Evolutionary conservation across 805 yeast species (phyloP).

Genomic region (Nakazawaea pomicola): DNA sequence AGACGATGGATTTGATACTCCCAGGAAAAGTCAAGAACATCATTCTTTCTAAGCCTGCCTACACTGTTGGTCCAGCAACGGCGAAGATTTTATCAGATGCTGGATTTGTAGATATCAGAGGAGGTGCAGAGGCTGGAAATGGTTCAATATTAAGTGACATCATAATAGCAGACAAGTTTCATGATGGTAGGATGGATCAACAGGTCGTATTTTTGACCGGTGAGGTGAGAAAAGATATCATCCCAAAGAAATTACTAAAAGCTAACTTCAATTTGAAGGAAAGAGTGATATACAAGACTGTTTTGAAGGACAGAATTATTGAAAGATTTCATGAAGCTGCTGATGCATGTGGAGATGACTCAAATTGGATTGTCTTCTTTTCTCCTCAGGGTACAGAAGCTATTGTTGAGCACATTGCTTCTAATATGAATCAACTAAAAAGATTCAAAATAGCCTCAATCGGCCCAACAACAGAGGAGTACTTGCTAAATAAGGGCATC

Average conservation of each 20-base stretch:
- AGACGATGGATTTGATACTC: slow-evolving; percentile 26
- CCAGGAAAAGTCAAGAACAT: slow-evolving; percentile 14
- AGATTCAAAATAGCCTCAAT: slow-evolving; percentile 64
- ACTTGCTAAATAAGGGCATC: slow-evolving; percentile 46
- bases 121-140: slow-evolving; percentile 77
- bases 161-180: slow-evolving; percentile 37
- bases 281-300: slow-evolving; percentile 65
- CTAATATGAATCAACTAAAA: slow-evolving; percentile 9
- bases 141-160: slow-evolving; percentile 66
- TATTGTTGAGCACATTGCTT: slow-evolving; percentile 45
- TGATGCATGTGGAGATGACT: slow-evolving; percentile 11
- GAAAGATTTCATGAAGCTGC: slow-evolving; percentile 26
- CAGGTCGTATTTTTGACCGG: slow-evolving; percentile 72
- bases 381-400: slow-evolving; percentile 84
- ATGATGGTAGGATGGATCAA: slow-evolving; percentile 14
- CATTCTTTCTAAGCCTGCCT: slow-evolving; percentile 50
- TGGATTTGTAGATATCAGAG: slow-evolving; percentile 67
- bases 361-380: slow-evolving; percentile 76
- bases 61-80: slow-evolving; percentile 93
- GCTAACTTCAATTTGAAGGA: slow-evolving; percentile 48
- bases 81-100: slow-evolving; percentile 45
- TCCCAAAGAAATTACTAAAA: slow-evolving; percentile 54
- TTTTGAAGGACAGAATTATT: slow-evolving; percentile 40
- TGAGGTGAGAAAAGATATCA: slow-evolving; percentile 72
- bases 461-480: slow-evolving; percentile 87